A percentile compares a stretch with the other conserved stretches of the same genome.
Evolutionary conservation across 2,329 filamentous ascomycete genomes (phyloP).

Genomic region (Emergomyces orientalis): DNA sequence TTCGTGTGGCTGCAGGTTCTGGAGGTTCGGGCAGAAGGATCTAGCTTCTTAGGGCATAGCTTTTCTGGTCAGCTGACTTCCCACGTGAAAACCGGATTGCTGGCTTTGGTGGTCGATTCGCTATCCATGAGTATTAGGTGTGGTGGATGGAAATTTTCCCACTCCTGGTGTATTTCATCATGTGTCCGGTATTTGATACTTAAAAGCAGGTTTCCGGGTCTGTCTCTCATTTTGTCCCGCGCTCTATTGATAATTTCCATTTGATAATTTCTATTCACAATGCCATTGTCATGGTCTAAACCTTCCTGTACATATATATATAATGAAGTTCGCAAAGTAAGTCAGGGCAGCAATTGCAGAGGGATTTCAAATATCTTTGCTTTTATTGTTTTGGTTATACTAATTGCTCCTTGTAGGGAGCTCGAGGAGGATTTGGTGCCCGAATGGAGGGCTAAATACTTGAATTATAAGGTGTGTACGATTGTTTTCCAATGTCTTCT

Average conservation of each 20-base stretch:
- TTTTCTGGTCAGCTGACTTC: background rate
- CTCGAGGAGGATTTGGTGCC: conserved; percentile 81
- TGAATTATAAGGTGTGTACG: conserved; percentile 70
- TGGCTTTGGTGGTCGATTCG: background rate
- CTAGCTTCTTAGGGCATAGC: background rate
- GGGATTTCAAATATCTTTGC: background rate
- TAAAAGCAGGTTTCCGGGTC: background rate
- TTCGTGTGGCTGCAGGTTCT: too few species aligned
- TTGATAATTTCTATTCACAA: background rate
- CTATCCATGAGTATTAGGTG: too few species aligned
- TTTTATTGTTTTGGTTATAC: conserved; percentile 16
- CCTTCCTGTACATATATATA: conserved; percentile 12
- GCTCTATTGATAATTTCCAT: background rate
- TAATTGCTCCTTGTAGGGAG: conserved; percentile 44
- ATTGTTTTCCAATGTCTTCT: conserved; percentile 12
- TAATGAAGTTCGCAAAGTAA: conserved; percentile 56
- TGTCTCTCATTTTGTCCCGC: background rate
- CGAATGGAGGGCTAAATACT: conserved; percentile 90
- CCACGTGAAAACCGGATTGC: background rate
- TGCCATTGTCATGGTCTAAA: background rate
- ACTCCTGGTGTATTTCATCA: background rate
- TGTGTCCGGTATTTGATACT: background rate
- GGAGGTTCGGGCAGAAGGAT: background rate
- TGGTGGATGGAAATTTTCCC: background rate
- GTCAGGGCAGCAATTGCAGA: conserved; percentile 15